A percentile compares a stretch with the other conserved stretches of the same genome.
Evolutionary conservation across 768 basidiomycete species (phyloP).

Genomic region (Rhizopogon salebrosus): DNA sequence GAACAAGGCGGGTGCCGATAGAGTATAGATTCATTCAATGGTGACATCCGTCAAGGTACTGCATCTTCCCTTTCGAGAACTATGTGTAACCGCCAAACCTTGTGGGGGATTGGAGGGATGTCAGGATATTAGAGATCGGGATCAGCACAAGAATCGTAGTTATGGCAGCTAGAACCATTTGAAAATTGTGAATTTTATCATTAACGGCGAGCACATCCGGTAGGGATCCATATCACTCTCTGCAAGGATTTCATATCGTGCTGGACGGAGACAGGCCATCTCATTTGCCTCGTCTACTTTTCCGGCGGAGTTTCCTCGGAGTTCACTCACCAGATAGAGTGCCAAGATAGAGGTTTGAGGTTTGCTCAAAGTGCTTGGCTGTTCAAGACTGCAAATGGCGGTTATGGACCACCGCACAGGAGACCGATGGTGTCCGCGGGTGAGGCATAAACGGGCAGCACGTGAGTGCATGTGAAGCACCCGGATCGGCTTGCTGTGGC

Average conservation of each 20-base stretch:
- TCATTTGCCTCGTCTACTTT: not conserved
- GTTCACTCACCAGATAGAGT: not conserved
- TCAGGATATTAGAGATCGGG: not conserved
- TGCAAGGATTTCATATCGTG: not conserved
- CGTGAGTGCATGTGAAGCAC: not conserved
- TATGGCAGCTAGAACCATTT: not conserved
- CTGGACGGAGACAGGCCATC: not conserved
- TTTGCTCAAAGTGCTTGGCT: not conserved
- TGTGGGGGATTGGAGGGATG: not conserved
- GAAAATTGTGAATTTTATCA: not conserved
- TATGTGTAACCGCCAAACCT: not conserved
- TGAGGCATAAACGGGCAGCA: not conserved
- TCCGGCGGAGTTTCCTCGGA: not conserved
- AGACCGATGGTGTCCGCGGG: not conserved
- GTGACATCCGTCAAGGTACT: not conserved
- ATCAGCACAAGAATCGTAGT: not conserved
- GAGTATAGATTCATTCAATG: not conserved
- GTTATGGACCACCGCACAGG: not conserved
- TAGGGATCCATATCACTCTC: not conserved
- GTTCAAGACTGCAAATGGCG: not conserved
- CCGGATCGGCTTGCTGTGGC: not conserved
- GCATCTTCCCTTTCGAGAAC: not conserved
- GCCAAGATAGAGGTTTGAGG: not conserved
- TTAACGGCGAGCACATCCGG: not conserved
- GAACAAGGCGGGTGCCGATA: slow-evolving; percentile 1